Base-by-base conservation (phyloP, 139 green algal genomes). In the Picochlorum sp. region DNA sequence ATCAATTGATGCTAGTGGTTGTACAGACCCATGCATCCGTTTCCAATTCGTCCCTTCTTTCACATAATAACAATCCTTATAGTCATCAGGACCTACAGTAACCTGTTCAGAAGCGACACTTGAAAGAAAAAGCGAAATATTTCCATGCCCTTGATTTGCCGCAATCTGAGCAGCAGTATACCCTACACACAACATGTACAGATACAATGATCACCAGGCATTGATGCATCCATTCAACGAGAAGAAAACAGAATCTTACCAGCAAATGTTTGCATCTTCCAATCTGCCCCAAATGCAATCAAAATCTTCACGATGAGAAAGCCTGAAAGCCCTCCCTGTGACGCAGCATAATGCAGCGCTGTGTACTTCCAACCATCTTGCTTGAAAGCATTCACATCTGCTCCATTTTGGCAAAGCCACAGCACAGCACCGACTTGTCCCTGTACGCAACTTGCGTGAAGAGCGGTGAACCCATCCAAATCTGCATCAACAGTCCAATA, bases 331-430 rank as follows among this genome's bases (percentile, higher is more conserved):
- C n/a, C 26, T 28, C 67, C 67, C 15, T 30, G 51, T 11, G 49
- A 56, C 2, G 67, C 67, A 11, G 58, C 58, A 6, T 62, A 60
- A 32, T 73, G 67, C 9, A 73, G 30, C 4, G 45, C n/a, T 6
- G 58, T 69, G 58, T 69, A 44, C 0, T 3, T 3, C 67, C 67
- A 73, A 4, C 26, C 59, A 20, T 73, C 67, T 21, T 73, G 10
- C 44, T 67, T 73, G 10, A 38, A 2, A 2, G 21, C 21, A 20
- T 21, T 23, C 13, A 45, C 21, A 49, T 69, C 44, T 2, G 67
- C 67, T 44, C 57, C 67, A 21, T 54, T 18, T 54, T 54, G 47
- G 15, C 47, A 54, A 7, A 54, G 47, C 47, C 47, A 54, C 16
- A 54, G 11, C 2, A 54, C 47, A 21, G 64, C 24, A 20, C 47